Evolutionary conservation across 2,329 filamentous ascomycete genomes (phyloP).

Genomic region (Phaeoacremonium minimum): DNA sequence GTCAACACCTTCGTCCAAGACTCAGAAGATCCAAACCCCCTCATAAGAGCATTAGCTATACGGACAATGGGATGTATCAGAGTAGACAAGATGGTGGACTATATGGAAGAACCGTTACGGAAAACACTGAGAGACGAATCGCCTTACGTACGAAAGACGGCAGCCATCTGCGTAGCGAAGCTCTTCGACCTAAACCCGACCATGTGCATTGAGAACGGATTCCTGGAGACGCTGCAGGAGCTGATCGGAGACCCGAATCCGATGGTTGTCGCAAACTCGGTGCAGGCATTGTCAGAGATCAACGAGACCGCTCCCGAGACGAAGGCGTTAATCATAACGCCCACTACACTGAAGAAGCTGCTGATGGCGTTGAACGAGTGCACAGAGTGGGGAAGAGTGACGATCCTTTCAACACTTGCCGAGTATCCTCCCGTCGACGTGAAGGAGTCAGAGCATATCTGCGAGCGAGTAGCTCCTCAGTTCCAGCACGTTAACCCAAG

Average conservation of each 20-base stretch:
- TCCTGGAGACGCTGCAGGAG: slow-evolving; percentile 89
- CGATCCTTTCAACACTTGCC: slow-evolving; percentile 83
- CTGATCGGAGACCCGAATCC: slow-evolving; percentile 96
- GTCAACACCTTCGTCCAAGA: slow-evolving; percentile 99
- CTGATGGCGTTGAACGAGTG: slow-evolving; percentile 96
- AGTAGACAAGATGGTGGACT: slow-evolving; percentile 99
- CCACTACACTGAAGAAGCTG: slow-evolving; percentile 86
- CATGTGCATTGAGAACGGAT: slow-evolving; percentile 95
- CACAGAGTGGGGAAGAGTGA: slow-evolving; percentile 96
- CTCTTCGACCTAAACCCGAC: slow-evolving; percentile 90
- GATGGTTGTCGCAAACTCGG: slow-evolving; percentile 98
- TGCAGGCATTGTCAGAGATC: slow-evolving; percentile 90
- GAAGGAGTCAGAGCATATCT: slow-evolving; percentile 97
- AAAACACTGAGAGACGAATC: slow-evolving; percentile 97
- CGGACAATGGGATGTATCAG: slow-evolving; percentile 98
- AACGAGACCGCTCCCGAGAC: slow-evolving; percentile 87
- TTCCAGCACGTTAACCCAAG: slow-evolving; percentile 98
- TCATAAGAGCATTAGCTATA: slow-evolving; percentile 91
- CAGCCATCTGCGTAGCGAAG: slow-evolving; percentile 96
- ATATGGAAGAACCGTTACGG: slow-evolving; percentile 96
- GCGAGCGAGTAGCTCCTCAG: slow-evolving; percentile 90
- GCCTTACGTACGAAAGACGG: slow-evolving; percentile 96
- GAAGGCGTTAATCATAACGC: slow-evolving; percentile 76
- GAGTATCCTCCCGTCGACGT: slow-evolving; percentile 83
- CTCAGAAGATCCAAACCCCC: slow-evolving; percentile 94